phyloP scores from a whole-genome alignment of 1,284 basidiomycete genomes.

The Prillingera fragicola region DNA sequence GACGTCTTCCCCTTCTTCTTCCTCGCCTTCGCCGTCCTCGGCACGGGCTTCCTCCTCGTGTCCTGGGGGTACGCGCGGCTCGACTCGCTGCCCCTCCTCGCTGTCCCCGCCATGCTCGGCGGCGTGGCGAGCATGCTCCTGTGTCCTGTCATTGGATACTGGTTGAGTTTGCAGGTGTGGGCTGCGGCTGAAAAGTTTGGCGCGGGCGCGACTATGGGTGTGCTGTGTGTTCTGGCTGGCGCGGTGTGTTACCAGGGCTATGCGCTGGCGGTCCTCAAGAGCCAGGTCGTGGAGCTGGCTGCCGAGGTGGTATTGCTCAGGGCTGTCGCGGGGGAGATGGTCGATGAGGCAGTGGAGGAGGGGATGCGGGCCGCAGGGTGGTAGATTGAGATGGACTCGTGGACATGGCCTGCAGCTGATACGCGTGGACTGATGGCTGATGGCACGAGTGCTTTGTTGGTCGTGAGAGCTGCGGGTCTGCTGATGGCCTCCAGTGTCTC shows the following conservation, averaged over 20 bases:
- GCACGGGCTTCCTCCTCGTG: not conserved
- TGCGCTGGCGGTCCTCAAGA: not conserved
- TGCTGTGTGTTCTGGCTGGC: not conserved
- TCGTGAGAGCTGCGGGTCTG: no score
- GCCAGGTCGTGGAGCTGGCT: no score
- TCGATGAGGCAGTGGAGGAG: not conserved
- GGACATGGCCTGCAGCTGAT: not conserved
- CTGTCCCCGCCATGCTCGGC: not conserved
- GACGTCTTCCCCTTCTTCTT: not conserved
- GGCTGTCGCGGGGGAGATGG: not conserved
- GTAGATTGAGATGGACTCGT: no score
- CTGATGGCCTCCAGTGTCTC: no score
- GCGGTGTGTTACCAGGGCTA: not conserved
- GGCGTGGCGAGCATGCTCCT: not conserved
- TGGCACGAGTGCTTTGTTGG: no score
- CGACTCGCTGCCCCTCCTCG: not conserved
- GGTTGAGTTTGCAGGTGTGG: not conserved
- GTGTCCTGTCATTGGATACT: not conserved
- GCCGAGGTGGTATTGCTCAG: not conserved
- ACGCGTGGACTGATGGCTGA: no score
- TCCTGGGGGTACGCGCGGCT: not conserved
- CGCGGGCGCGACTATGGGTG: not conserved
- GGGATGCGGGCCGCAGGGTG: not conserved
- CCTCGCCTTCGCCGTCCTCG: not conserved
- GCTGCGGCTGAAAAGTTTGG: no score